phyloP scores from a whole-genome alignment of 495 filamentous ascomycete genomes.

The Penicillium silybi region DNA sequence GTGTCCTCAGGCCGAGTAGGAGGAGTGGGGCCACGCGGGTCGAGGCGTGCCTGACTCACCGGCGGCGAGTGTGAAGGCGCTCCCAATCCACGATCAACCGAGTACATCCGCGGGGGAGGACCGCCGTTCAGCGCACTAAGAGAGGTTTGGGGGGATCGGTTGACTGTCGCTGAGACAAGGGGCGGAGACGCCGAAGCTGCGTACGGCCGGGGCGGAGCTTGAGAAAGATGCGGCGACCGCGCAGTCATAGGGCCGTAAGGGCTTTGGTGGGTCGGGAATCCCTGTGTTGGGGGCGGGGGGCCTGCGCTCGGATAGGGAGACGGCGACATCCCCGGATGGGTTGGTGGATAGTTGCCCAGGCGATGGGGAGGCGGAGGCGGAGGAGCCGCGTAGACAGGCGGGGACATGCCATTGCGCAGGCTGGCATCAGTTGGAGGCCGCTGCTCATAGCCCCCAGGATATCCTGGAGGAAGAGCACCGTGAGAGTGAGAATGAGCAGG shows the following conservation, averaged over 20 bases:
- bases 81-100: slow-evolving; percentile 33
- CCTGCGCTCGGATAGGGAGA: slow-evolving; percentile 29
- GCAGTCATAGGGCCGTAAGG: slow-evolving; percentile 38
- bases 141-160: slow-evolving; percentile 40
- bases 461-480: slow-evolving; percentile 15
- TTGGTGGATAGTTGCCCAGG: slow-evolving; percentile 31
- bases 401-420: slow-evolving; percentile 36
- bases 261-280: slow-evolving; percentile 38
- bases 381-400: slow-evolving; percentile 25
- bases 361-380: slow-evolving; percentile 25
- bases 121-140: slow-evolving; percentile 37
- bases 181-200: slow-evolving; percentile 48
- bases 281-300: slow-evolving; percentile 37
- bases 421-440: slow-evolving; percentile 22
- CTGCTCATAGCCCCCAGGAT: slow-evolving; percentile 34
- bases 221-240: slow-evolving; percentile 39
- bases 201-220: slow-evolving; percentile 35
- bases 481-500: slow-evolving; percentile 26
- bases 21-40: slow-evolving; percentile 32
- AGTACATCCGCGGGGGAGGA: slow-evolving; percentile 34
- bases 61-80: slow-evolving; percentile 38
- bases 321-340: slow-evolving; percentile 18
- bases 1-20: slow-evolving; percentile 34
- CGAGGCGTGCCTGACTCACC: slow-evolving; percentile 30
- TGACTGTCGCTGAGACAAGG: slow-evolving; percentile 38